Evolutionary conservation across 306 rosid genomes (phyloP).

Genomic region (Cucumis sativus): DNA sequence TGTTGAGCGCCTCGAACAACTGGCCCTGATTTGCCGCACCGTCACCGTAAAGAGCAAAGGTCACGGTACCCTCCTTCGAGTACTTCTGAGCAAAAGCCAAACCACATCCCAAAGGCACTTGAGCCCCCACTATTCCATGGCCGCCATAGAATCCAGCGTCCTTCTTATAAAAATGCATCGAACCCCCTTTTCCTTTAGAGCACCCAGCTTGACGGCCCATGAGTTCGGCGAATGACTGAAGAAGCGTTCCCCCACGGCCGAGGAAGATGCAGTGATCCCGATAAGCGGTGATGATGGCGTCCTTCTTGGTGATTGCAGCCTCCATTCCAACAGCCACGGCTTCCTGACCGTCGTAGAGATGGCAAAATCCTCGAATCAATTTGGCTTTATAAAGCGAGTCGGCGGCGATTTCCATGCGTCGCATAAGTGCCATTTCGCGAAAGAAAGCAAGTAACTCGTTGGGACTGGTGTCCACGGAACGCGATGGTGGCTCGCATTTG

Average conservation of each 20-base stretch:
- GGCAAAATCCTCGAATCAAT: constrained; percentile 89
- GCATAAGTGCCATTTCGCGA: constrained; percentile 71
- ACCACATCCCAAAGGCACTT: constrained; percentile 77
- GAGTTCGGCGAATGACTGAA: constrained; percentile 51
- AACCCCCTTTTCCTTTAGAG: constrained; percentile 82
- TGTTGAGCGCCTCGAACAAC: constrained; percentile 83
- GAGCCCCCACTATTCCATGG: constrained; percentile 95
- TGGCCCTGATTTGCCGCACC: constrained; percentile 98
- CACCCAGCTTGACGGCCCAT: constrained; percentile 75
- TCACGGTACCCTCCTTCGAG: constrained; percentile 56
- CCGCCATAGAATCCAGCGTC: constrained; percentile 69
- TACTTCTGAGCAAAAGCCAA: constrained; percentile 83
- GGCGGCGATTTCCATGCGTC: constrained; percentile 90
- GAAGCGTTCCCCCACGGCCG: constrained; percentile 64
- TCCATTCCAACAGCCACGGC: constrained; percentile 90
- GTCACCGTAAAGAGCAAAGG: constrained; percentile 72
- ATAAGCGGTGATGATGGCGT: constrained; percentile 68
- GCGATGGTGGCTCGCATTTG: constrained; percentile 57
- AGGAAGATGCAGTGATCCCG: constrained; percentile 77
- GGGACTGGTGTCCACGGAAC: constrained; percentile 53
- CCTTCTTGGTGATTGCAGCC: constrained; percentile 52
- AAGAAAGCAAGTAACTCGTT: constrained; percentile 52
- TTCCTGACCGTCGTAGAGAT: constrained; percentile 90
- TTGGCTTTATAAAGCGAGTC: constrained; percentile 95
- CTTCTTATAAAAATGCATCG: constrained; percentile 89